Evolutionary conservation across 768 basidiomycete genomes (phyloP), one percentile per base, ranked within the genome.

Genomic region (Suillus luteus): DNA sequence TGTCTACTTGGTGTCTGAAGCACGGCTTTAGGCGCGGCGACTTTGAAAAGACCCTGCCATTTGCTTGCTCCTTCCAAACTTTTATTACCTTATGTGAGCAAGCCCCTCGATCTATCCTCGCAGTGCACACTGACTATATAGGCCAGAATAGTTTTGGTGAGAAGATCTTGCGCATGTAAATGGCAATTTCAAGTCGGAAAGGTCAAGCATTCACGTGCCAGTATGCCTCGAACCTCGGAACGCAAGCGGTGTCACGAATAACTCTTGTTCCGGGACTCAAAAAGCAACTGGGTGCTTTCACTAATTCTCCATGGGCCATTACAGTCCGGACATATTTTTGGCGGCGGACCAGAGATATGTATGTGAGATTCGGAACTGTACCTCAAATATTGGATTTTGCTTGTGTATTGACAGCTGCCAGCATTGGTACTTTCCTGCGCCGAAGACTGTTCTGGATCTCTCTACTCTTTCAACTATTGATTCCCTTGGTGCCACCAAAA

Each of bases 401-500:
- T 37, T 22, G 8, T 37, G 14, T 17, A 15, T 33, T 46, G n/a
- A 31, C 31, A 2, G 46, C n/a, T 46, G 44, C 43, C 31, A 31
- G 31, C 31, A 2, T 31, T 35, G 35, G 35, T 12, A 22, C 14
- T 55, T 38, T 7, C 22, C 22, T 55, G n/a, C 5, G 55, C 38
- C 19, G 37, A 38, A 38, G 55, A 11, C 22, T 2, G 14, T 55
- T n/a, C 55, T 8, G 55, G 22, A 9, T 40, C 38, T 57, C 38
- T 40, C 55, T 19, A 1, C 35, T 48, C 60, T 65, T 33, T 71
- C 73, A 5, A 69, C 68, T 8, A 62, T 73, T 11, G 65, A 60
- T n/a, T 62, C 55, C 15, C 70, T 76, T 52, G 15, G 59, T 6
- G 64, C 69, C 49, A 65, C 68, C 33, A 38, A 48, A 27, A 48